phyloP scores from a whole-genome alignment of 2,329 filamentous ascomycete species.

The Pseudofabraea citricarpa region DNA sequence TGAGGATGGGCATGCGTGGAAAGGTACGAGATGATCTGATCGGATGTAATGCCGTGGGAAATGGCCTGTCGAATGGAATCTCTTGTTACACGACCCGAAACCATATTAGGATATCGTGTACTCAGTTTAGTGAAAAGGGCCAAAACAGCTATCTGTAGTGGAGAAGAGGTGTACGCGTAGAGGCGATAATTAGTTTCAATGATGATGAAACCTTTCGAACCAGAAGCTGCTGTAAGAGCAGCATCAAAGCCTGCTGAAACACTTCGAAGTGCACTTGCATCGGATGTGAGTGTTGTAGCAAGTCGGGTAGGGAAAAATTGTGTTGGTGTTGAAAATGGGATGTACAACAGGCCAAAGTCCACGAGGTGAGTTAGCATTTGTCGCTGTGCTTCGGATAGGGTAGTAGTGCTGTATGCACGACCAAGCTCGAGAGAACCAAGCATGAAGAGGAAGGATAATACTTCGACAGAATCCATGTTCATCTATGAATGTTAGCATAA shows the following conservation, averaged over 20 bases:
- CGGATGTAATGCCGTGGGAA: constrained; percentile 82
- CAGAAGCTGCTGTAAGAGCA: constrained; percentile 45
- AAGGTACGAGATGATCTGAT: constrained; percentile 93
- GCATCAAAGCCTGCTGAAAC: constrained; percentile 65
- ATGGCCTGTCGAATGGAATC: constrained; percentile 85
- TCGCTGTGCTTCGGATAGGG: constrained; percentile 73
- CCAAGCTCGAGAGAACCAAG: constrained; percentile 90
- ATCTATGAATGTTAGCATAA: constrained; percentile 20
- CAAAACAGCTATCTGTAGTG: constrained; percentile 90
- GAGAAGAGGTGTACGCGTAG: constrained; percentile 93
- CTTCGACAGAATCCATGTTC: constrained; percentile 83
- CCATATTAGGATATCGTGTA: constrained; percentile 90
- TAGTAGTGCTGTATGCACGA: constrained; percentile 81
- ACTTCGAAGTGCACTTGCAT: constrained; percentile 64
- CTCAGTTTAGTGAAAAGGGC: constrained; percentile 83
- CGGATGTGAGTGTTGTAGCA: constrained; percentile 84
- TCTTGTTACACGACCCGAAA: constrained; percentile 86
- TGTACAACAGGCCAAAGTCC: constrained; percentile 89
- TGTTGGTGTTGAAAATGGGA: constrained; percentile 49
- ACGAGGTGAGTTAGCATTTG: constrained; percentile 88
- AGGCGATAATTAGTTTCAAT: constrained; percentile 97
- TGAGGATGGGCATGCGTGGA: constrained; percentile 91
- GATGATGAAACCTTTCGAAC: constrained; percentile 77
- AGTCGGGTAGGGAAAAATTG: constrained; percentile 88
- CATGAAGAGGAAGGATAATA: constrained; percentile 93